Evolutionary conservation across 1,284 basidiomycete species (phyloP).

Genomic region (Rhodofomes roseus): DNA sequence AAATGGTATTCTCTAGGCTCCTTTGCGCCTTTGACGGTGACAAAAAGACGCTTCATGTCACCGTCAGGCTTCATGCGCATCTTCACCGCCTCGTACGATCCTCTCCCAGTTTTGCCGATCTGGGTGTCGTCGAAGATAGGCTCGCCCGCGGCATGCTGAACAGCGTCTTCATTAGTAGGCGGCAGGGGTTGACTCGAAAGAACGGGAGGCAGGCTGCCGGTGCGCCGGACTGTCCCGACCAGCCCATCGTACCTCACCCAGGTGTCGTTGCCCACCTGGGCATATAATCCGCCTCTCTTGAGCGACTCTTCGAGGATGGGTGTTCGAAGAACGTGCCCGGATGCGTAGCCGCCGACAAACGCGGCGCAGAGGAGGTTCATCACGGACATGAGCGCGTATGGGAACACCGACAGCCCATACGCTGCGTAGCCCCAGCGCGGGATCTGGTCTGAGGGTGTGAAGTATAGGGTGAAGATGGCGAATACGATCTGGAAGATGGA

Average conservation of each 20-base stretch:
- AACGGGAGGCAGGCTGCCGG: too few species aligned
- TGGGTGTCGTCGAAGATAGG: too few species aligned
- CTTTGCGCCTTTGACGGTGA: background rate
- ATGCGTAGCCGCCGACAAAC: conserved; percentile 2
- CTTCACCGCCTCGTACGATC: background rate
- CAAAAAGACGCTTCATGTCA: background rate
- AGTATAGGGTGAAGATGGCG: conserved; percentile 1
- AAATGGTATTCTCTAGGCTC: background rate
- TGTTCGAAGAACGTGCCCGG: conserved; percentile 4
- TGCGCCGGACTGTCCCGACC: background rate
- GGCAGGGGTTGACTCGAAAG: too few species aligned
- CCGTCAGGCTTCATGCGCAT: background rate
- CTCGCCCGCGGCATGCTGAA: too few species aligned
- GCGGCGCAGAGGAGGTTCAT: conserved; percentile 2
- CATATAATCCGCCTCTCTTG: background rate
- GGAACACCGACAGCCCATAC: conserved; percentile 6
- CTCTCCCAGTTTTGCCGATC: too few species aligned
- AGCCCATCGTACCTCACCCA: background rate
- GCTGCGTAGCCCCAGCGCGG: conserved; percentile 4
- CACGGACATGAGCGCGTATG: conserved; percentile 7
- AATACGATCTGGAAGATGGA: conserved; percentile 5
- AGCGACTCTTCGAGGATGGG: conserved; percentile 5
- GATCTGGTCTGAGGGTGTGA: background rate
- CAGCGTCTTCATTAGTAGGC: too few species aligned
- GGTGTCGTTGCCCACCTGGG: background rate